Evolutionary conservation across 768 basidiomycete species (phyloP).

Genomic region (Flagelloscypha sp.): DNA sequence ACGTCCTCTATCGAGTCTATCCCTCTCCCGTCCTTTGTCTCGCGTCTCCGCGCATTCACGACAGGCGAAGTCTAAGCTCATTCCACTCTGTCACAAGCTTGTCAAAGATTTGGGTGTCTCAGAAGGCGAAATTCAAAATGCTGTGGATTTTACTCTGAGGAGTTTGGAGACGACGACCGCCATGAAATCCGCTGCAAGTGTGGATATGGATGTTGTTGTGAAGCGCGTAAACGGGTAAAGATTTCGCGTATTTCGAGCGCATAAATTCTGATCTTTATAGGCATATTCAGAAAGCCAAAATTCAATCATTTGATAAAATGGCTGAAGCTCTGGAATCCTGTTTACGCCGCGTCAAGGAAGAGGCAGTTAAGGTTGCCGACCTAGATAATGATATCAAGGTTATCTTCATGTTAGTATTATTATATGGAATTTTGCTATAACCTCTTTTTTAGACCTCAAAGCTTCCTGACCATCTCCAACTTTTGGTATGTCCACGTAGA

Average conservation of each 20-base stretch:
- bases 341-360: conserved; percentile 42
- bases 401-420: conserved; percentile 4
- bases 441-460: conserved; percentile 36
- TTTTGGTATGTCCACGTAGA: conserved; percentile 45
- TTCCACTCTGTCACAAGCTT: conserved; percentile 47
- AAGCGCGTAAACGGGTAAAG: conserved; percentile 26
- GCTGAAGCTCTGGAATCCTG: conserved; percentile 53
- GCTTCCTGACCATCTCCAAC: conserved; percentile 64
- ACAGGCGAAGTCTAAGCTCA: conserved; percentile 45
- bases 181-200: conserved; percentile 47
- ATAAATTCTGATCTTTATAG: conserved; percentile 23
- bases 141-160: conserved; percentile 51
- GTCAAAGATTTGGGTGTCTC: conserved; percentile 22
- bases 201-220: conserved; percentile 48
- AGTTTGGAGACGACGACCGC: conserved; percentile 47
- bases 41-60: conserved; percentile 42
- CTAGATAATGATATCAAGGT: conserved; percentile 64
- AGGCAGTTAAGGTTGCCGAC: conserved; percentile 41
- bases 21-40: conserved; percentile 31
- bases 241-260: background rate
- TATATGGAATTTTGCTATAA: conserved; percentile 4
- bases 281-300: conserved; percentile 57
- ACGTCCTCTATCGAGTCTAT: conserved; percentile 39
- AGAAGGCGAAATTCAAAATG: conserved; percentile 25
- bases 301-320: conserved; percentile 54